Base-by-base conservation (phyloP, 108 stramenopile genomes). In the Schizochytrium sp. region DNA sequence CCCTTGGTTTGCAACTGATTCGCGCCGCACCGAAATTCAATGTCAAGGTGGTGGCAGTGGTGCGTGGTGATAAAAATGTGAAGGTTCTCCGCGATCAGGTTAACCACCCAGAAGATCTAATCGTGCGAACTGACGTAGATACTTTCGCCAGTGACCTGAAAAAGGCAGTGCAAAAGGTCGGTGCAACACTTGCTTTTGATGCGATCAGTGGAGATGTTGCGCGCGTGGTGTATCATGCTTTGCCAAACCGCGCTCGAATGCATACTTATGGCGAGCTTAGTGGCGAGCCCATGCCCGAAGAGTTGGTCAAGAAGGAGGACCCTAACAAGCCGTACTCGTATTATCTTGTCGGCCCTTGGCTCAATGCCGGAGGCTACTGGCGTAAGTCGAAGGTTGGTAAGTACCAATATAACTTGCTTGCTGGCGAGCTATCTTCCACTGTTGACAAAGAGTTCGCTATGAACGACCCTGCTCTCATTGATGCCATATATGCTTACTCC, bases 111-210 rank as follows among this genome's bases (percentile, higher is more conserved):
- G 92, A 93, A 53, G 88, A 94, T 69, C 88, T 94, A 19, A 89
- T 93, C 41, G 91, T 91, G 15, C 69, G 38, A 10, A 69, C 90
- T 2, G 49, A 56, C 69, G 91, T 83, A 8, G 88, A 89, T 3
- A 56, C 40, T 15, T 94, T 92, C 91, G 93, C 92, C 92, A 87
- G 88, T 4, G 89, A 91, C 57, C 88, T 94, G 4, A 90, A 90
- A 60, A 64, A 56, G 72, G 91, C 91, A 57, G 87, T 95, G 38
- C 72, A 92, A 55, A 93, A 94, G 61, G 72, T 92, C 15, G 92
- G 88, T 3, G 92, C 91, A 4, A 93, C 92, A 4, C 88, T 89
- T 50, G 94, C 94, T 28, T 95, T 95, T 88, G 95, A 95, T 91
- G 93, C 94, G 4, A 92, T 94, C 12, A 72, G 89, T 28, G 94